Evolutionary conservation across 352 stramenopile genomes (phyloP).

Genomic region (Halophytophthora polymorphica): DNA sequence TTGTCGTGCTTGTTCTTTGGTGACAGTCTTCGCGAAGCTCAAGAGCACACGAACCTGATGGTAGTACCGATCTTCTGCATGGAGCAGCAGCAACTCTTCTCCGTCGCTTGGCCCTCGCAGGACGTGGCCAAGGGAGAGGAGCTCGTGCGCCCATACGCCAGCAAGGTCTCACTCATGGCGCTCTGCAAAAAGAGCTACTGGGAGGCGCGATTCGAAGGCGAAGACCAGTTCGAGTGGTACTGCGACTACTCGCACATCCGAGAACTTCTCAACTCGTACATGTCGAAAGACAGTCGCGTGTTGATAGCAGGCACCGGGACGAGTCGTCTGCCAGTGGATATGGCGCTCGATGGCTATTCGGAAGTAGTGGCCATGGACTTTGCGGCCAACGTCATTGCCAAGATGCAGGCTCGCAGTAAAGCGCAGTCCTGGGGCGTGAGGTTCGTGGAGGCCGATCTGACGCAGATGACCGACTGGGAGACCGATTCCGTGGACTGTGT

Average conservation of each 20-base stretch:
- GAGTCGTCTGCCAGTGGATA: constrained; percentile 48
- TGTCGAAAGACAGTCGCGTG: constrained; percentile 25
- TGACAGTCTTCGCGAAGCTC: constrained; percentile 34
- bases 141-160: constrained; percentile 38
- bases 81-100: constrained; percentile 41
- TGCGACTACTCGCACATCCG: constrained; percentile 47
- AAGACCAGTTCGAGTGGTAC: constrained; percentile 62
- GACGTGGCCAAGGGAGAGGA: constrained; percentile 25
- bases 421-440: constrained; percentile 30
- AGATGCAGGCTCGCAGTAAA: constrained; percentile 35
- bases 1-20: constrained; percentile 4
- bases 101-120: constrained; percentile 40
- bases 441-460: constrained; percentile 47
- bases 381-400: constrained; percentile 48
- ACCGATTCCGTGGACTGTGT: constrained; percentile 40
- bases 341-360: constrained; percentile 38
- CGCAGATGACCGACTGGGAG: constrained; percentile 38
- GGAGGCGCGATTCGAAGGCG: constrained; percentile 44
- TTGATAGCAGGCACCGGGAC: constrained; percentile 47
- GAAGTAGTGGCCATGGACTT: constrained; percentile 54
- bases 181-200: constrained; percentile 61
- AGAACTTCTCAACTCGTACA: constrained; percentile 28
- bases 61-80: constrained; percentile 51
- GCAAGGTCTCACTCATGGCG: constrained; percentile 56
- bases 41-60: constrained; percentile 35